phyloP scores from a whole-genome alignment of 768 basidiomycete genomes.

The Sutorius australiensis region DNA sequence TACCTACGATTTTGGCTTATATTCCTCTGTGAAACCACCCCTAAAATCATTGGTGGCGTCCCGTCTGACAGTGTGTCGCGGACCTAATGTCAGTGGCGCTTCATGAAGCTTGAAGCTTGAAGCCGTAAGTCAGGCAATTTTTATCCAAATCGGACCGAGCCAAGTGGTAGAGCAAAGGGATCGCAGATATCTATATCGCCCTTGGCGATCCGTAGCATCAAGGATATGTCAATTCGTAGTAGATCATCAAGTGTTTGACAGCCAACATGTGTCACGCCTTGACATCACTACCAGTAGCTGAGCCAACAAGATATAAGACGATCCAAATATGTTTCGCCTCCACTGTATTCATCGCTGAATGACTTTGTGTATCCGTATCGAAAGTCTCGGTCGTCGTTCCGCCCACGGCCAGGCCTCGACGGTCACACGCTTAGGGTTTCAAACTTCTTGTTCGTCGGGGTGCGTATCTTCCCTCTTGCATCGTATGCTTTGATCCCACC shows the following conservation, averaged over 20 bases:
- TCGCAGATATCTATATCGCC: too few species aligned
- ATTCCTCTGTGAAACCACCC: too few species aligned
- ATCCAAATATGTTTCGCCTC: too few species aligned
- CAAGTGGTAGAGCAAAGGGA: constrained; percentile 35
- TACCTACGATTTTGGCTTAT: not conserved
- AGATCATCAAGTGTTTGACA: too few species aligned
- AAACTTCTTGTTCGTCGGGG: constrained; percentile 4
- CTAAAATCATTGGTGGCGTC: too few species aligned
- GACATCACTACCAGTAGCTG: too few species aligned
- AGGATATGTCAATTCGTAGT: too few species aligned
- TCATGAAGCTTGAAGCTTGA: too few species aligned
- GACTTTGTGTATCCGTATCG: not conserved
- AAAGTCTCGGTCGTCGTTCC: constrained; percentile 9
- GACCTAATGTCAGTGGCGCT: constrained; percentile 65
- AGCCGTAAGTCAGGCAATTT: constrained; percentile 53
- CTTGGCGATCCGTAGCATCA: too few species aligned
- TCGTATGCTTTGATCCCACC: not conserved
- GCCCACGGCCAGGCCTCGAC: not conserved
- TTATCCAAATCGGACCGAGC: constrained; percentile 47
- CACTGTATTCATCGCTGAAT: not conserved
- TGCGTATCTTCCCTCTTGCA: not conserved
- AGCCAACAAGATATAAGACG: too few species aligned
- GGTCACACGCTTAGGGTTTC: constrained; percentile 1
- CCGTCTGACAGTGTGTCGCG: too few species aligned
- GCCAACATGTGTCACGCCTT: too few species aligned